Evolutionary conservation across 1,284 basidiomycete species (phyloP).

Genomic region (Moniliophthora roreri): DNA sequence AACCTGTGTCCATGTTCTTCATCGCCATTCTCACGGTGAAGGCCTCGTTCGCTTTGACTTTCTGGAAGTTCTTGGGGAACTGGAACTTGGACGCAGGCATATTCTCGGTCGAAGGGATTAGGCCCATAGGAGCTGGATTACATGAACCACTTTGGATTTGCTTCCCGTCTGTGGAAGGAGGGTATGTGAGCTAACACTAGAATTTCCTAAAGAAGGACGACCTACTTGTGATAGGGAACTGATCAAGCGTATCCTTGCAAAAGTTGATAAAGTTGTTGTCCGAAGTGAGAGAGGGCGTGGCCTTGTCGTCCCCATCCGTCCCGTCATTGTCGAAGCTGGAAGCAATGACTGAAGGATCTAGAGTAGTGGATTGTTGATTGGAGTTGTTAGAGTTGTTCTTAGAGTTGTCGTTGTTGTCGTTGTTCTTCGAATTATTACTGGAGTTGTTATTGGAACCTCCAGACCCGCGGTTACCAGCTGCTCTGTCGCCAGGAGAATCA

Average conservation of each 20-base stretch:
- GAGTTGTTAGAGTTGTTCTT: too few relatives aligned
- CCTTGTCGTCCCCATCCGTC: constrained; percentile 15
- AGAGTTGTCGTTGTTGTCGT: too few relatives aligned
- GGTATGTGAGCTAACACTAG: not conserved
- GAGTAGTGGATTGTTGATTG: too few relatives aligned
- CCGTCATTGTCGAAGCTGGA: too few relatives aligned
- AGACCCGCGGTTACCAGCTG: not conserved
- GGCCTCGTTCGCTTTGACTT: constrained; percentile 46
- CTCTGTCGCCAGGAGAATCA: constrained; percentile 12
- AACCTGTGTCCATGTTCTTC: constrained; percentile 56
- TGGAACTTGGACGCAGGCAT: constrained; percentile 63
- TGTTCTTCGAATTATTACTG: constrained; percentile 23
- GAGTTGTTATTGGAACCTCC: constrained; percentile 33
- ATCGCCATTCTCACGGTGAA: constrained; percentile 63
- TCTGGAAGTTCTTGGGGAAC: constrained; percentile 53
- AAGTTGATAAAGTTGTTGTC: constrained; percentile 70
- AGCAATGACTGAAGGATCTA: too few relatives aligned
- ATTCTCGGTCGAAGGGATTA: constrained; percentile 44
- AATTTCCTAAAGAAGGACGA: not conserved
- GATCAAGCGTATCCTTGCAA: constrained; percentile 30
- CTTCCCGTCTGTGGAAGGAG: constrained; percentile 21
- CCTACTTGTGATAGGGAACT: constrained; percentile 24
- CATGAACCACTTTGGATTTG: constrained; percentile 57
- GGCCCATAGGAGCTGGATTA: constrained; percentile 57
- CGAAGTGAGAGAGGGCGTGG: constrained; percentile 55